A percentile compares a stretch with the other conserved stretches of the same genome.
phyloP scores from a whole-genome alignment of 345 rosid genomes.

The Crucihimalaya himalaica region DNA sequence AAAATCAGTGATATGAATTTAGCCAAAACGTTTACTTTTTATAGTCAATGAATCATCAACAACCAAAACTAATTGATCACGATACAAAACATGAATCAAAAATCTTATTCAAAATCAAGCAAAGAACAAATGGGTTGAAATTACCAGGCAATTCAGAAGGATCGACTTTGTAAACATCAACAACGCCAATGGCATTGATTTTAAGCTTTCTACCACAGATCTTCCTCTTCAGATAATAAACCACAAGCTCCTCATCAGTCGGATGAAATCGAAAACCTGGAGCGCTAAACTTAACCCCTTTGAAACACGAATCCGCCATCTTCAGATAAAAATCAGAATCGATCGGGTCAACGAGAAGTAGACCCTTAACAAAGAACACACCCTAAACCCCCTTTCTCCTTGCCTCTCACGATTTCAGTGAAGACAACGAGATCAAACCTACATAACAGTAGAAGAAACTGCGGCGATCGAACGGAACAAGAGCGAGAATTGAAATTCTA shows the following conservation, averaged over 20 bases:
- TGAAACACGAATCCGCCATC: slow-evolving; percentile 38
- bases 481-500: neutral
- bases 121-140: neutral
- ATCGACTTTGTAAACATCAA: slow-evolving; percentile 89
- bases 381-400: neutral
- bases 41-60: neutral
- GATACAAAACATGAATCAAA: neutral
- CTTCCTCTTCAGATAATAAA: slow-evolving; percentile 85
- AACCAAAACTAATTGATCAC: neutral
- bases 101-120: neutral
- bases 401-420: slow-evolving; percentile 12
- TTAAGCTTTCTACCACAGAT: slow-evolving; percentile 59
- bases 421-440: slow-evolving; percentile 21
- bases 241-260: slow-evolving; percentile 85
- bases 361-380: neutral
- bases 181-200: slow-evolving; percentile 65
- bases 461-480: neutral
- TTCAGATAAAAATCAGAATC: neutral
- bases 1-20: no score
- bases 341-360: slow-evolving; percentile 20
- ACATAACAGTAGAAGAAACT: neutral
- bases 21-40: no score
- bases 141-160: slow-evolving; percentile 91
- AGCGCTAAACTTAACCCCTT: slow-evolving; percentile 58
- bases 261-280: slow-evolving; percentile 98